phyloP scores from a whole-genome alignment of 495 filamentous ascomycete genomes.

The Bombardia bombarda region DNA sequence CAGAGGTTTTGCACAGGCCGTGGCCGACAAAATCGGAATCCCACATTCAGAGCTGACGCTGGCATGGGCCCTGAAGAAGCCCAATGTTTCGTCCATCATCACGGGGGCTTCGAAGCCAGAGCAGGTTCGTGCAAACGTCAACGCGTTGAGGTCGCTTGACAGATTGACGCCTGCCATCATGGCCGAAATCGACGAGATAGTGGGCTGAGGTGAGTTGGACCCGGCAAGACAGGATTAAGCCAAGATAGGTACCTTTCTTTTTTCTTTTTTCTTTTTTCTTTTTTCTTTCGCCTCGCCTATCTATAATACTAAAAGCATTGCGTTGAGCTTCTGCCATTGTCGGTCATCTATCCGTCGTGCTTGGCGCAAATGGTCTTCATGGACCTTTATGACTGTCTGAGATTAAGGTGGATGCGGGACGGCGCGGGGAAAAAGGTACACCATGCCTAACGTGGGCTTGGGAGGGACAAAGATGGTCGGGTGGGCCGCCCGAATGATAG shows the following conservation, averaged over 20 bases:
- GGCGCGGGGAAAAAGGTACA: no score
- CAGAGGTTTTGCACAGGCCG: constrained; percentile 11
- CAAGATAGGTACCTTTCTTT: neutral
- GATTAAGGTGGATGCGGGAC: no score
- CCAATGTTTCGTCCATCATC: constrained; percentile 59
- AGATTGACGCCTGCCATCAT: constrained; percentile 58
- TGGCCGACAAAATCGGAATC: constrained; percentile 59
- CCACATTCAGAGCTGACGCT: constrained; percentile 52
- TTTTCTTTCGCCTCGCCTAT: neutral
- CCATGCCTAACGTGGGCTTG: no score
- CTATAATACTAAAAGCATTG: no score
- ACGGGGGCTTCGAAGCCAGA: constrained; percentile 60
- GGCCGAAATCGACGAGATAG: constrained; percentile 55
- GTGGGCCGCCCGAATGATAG: no score
- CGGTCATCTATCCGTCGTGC: no score
- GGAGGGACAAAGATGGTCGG: no score
- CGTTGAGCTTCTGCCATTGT: no score
- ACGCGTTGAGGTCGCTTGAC: constrained; percentile 48
- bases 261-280: neutral
- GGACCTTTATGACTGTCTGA: no score
- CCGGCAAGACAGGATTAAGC: constrained; percentile 16
- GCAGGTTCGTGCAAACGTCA: constrained; percentile 60
- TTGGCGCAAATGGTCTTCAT: no score
- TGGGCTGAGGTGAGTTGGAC: constrained; percentile 20
- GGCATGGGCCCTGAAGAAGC: constrained; percentile 69